Conservation (phyloP, 148 eudicot species). For the Polygonum maritimum region DNA sequence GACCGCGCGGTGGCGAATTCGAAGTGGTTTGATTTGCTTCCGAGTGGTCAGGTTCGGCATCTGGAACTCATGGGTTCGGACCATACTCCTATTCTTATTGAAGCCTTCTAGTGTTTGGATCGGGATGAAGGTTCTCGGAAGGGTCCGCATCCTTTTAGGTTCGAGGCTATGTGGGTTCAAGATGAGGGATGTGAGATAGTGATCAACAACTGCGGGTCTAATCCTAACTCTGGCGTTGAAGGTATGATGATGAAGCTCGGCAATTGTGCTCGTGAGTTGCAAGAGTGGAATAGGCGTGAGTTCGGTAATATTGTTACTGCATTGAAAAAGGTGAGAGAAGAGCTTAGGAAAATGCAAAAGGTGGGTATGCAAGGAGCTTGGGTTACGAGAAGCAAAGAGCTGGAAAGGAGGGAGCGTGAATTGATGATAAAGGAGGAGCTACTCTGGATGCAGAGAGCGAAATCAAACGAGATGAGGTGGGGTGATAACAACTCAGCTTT, state of each 20-base stretch:
- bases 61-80: neutral
- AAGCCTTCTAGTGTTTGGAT: neutral
- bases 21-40: neutral
- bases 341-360: neutral
- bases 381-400: neutral
- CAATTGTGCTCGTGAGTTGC: neutral
- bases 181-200: neutral
- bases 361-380: fast-evolving
- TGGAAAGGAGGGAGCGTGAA: neutral
- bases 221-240: neutral
- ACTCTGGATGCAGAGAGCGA: neutral
- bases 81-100: neutral
- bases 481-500: too few species aligned
- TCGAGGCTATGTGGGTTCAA: neutral
- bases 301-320: neutral
- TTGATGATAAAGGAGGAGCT: neutral
- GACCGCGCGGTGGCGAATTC: neutral
- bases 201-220: neutral
- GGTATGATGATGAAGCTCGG: neutral
- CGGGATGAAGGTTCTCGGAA: neutral
- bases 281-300: neutral
- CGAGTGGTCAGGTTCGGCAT: neutral
- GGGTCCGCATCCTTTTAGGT: neutral
- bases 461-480: too few species aligned
- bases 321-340: neutral